Base-by-base conservation (phyloP, 306 rosid genomes). In the Acacia confusa region DNA sequence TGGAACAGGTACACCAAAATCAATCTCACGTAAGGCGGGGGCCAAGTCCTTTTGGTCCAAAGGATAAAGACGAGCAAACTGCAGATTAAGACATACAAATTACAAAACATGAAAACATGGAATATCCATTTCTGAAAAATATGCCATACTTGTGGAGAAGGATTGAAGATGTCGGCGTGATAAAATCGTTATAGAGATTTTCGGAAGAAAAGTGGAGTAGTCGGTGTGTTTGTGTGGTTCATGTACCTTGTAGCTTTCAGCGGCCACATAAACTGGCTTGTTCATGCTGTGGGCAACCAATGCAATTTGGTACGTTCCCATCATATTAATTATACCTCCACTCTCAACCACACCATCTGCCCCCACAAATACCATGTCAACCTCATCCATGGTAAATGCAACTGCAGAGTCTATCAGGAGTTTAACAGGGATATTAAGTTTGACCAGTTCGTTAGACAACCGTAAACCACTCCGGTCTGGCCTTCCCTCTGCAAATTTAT, bases 271-370 rank as follows among this genome's bases (percentile, higher is more conserved):
- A 74, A 93, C 90, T 43, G 99, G 98, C 74, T 95, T 93, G 85
- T 85, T 86, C 98, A 93, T 90, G 87, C 98, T 78, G 85, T 93
- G 94, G 4, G 96, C 98, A 44, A 95, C 96, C 80, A 93, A 72
- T 8, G 98, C 96, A 82, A 92, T 93, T 89, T 95, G 99, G 85
- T 90, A 95, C 10, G 99, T 90, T 38, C 99, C 99, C 97, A 93
- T 92, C 99, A 93, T 92, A 89, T 93, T 95, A 41, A 95, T 93
- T 71, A 95, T 93, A 55, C 99, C 99, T 36, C 99, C 98, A 80
- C 97, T 95, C 83, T 93, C 99, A 78, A 95, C 99, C 50, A 93
- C 99, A 78, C 93, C 99, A 73, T 93, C 99, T 1, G 99, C 99
- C 83, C 99, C 99, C 17, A 93, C 95, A 30, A 95, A 85, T 20